A percentile compares a stretch with the other conserved stretches of the same genome.
Conservation (phyloP, 306 rosid genomes). For the Vigna reflexopilosa region DNA sequence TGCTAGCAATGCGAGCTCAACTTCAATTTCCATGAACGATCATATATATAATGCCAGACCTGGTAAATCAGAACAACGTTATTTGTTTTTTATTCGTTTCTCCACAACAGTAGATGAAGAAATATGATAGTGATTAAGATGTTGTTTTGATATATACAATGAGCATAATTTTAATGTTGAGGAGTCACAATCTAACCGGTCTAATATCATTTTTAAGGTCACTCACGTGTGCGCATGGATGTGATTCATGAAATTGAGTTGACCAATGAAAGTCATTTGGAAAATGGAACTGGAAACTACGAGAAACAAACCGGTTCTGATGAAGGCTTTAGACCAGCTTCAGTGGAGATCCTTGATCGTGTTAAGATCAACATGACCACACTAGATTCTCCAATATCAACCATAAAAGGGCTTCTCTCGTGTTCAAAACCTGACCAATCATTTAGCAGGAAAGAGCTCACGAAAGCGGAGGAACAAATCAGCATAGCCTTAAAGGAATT, state of each 20-base stretch:
- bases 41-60: constrained; percentile 35
- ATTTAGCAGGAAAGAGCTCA: constrained; percentile 64
- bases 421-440: constrained; percentile 49
- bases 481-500: constrained; percentile 66
- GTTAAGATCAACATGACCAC: constrained; percentile 59
- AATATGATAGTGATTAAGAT: neutral
- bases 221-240: constrained; percentile 47
- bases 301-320: constrained; percentile 18
- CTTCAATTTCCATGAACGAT: constrained; percentile 35
- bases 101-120: neutral
- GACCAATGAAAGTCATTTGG: constrained; percentile 46
- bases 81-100: neutral
- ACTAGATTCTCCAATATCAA: constrained; percentile 66
- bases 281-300: constrained; percentile 42
- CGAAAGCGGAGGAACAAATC: constrained; percentile 65
- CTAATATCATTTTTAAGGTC: constrained; percentile 41
- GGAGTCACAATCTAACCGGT: constrained; percentile 2
- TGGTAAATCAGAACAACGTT: constrained; percentile 49
- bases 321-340: constrained; percentile 52
- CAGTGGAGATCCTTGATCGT: constrained; percentile 62
- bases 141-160: constrained; percentile 15
- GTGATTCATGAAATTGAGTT: constrained; percentile 71
- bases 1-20: constrained; percentile 37
- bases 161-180: neutral
- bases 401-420: constrained; percentile 59